phyloP scores from a whole-genome alignment of 331 rosid genomes.

The Dryas integrifolia region DNA sequence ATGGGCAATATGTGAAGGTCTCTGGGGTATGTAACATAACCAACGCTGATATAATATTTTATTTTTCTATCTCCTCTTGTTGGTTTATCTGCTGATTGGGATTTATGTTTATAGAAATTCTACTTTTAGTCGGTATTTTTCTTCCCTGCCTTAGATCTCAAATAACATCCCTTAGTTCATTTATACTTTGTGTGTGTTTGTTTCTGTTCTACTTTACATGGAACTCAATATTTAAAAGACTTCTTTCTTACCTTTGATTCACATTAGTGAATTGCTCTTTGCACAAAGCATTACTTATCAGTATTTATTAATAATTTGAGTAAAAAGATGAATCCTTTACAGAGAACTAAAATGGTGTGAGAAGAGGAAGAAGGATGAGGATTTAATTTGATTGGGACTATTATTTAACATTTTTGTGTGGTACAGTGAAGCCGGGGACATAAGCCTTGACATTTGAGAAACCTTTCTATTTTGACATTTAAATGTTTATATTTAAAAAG shows the following conservation, averaged over 20 bases:
- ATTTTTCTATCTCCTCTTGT: background rate
- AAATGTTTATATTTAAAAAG: background rate
- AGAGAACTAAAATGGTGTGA: background rate
- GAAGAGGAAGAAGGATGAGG: background rate
- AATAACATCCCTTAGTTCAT: slow-evolving; percentile 1
- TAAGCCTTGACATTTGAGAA: background rate
- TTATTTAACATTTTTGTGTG: background rate
- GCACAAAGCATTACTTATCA: background rate
- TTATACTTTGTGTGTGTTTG: background rate
- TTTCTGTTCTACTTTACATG: background rate
- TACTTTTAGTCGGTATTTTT: background rate
- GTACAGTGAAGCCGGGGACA: background rate
- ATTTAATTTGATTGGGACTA: background rate
- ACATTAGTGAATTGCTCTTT: background rate
- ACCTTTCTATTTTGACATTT: background rate
- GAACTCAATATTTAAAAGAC: background rate
- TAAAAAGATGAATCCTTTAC: background rate
- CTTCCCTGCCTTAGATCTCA: slow-evolving; percentile 4
- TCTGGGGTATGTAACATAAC: slow-evolving; percentile 81
- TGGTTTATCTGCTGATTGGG: slow-evolving; percentile 15
- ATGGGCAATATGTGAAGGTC: slow-evolving; percentile 95
- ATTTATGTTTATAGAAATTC: background rate
- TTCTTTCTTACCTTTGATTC: background rate
- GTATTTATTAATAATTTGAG: background rate
- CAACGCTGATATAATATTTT: slow-evolving; percentile 11